phyloP scores from a whole-genome alignment of 306 rosid species.

The Canavalia gladiata region DNA sequence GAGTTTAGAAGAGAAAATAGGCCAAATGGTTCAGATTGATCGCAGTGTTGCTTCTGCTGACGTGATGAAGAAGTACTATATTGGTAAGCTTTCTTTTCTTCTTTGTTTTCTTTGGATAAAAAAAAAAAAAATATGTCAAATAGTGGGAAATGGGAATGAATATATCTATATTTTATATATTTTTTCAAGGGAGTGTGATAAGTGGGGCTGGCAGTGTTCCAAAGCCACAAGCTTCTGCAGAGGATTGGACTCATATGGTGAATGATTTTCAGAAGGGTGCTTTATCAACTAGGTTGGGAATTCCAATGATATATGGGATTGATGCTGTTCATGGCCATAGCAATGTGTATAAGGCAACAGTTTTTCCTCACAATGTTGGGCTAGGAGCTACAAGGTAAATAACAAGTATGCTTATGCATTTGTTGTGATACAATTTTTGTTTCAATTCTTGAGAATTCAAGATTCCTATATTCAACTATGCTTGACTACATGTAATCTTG shows the following conservation, averaged over 20 bases:
- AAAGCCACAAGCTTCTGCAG: conserved; percentile 53
- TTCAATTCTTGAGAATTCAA: background rate
- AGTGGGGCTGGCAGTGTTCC: conserved; percentile 79
- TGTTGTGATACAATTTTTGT: background rate
- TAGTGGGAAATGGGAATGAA: background rate
- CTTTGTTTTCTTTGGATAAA: background rate
- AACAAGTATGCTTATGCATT: background rate
- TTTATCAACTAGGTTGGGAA: conserved; percentile 68
- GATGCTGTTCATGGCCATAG: conserved; percentile 86
- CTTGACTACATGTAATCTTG: too few relatives aligned
- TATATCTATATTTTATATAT: background rate
- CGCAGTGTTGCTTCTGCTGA: conserved; percentile 43
- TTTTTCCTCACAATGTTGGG: conserved; percentile 83
- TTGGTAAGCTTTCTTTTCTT: conserved; percentile 36
- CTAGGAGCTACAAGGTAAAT: conserved; percentile 81
- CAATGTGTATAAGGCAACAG: conserved; percentile 70
- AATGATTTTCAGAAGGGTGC: conserved; percentile 69
- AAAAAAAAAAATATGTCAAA: background rate
- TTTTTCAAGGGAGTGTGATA: conserved; percentile 64
- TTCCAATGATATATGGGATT: conserved; percentile 78
- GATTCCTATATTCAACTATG: background rate
- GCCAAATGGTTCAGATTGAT: conserved; percentile 55
- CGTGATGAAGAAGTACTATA: conserved; percentile 47
- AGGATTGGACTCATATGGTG: conserved; percentile 78
- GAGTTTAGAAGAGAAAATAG: conserved; percentile 55